These are phyloP conservation scores for Talaromyces amestolkiae DNA, from an alignment of 2,329 filamentous ascomycete species.

Conservation along the genomic window DNA sequence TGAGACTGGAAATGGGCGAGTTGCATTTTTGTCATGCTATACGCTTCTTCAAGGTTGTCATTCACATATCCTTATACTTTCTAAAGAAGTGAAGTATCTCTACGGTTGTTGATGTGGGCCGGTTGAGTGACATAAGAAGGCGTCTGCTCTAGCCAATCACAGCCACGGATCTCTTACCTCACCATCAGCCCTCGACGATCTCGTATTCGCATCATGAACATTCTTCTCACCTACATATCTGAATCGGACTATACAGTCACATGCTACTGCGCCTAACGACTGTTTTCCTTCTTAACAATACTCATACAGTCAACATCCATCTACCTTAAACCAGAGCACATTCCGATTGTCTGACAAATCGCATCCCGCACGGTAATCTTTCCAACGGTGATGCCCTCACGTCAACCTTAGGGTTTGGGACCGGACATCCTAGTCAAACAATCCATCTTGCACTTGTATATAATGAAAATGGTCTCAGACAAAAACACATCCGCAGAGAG, in stretches of 20 bases:
- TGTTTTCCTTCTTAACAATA: neutral
- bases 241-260: neutral
- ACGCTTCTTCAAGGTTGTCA: too few species aligned
- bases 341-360: neutral
- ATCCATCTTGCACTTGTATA: neutral
- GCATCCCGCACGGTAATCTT: neutral
- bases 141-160: neutral
- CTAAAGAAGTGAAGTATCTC: neutral
- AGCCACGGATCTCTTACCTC: neutral
- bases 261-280: neutral
- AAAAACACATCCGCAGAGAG: conserved; percentile 11
- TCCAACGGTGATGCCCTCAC: neutral
- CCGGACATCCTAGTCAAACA: neutral
- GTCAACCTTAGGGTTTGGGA: neutral
- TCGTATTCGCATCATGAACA: neutral
- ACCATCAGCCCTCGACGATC: neutral
- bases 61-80: too few species aligned
- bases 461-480: neutral
- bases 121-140: neutral
- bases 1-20: neutral
- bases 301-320: too few species aligned
- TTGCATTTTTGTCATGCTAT: neutral
- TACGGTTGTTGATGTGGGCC: neutral
- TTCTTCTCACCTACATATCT: neutral
- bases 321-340: neutral